Percentiles rank a stretch among this genome's conserved stretches.
Evolutionary conservation across 768 basidiomycete species (phyloP).

Genomic region (Coprinopsis strossmayeri): DNA sequence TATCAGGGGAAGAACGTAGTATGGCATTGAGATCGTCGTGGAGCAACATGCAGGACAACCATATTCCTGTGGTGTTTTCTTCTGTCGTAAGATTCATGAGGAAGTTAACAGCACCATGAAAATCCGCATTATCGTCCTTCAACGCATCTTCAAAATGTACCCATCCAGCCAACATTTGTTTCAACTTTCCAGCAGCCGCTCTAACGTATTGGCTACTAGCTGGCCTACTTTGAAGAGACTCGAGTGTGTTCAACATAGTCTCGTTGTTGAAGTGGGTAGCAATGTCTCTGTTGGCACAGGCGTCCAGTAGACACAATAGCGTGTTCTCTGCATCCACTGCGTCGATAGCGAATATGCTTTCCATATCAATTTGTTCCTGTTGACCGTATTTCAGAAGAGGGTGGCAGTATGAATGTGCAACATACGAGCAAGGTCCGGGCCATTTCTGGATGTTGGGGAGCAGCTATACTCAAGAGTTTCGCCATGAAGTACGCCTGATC

Average conservation of each 20-base stretch:
- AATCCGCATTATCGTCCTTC: conserved; percentile 45
- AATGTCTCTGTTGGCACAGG: conserved; percentile 58
- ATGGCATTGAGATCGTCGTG: conserved; percentile 36
- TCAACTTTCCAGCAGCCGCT: conserved; percentile 40
- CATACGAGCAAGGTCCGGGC: conserved; percentile 36
- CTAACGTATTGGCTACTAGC: conserved; percentile 34
- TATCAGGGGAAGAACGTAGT: neutral
- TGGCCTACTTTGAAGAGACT: conserved; percentile 29
- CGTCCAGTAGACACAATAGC: conserved; percentile 52
- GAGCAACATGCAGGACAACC: conserved; percentile 64
- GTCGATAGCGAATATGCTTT: conserved; percentile 45
- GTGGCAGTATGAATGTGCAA: neutral
- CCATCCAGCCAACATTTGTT: conserved; percentile 52
- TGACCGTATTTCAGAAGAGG: neutral
- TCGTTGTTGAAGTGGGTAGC: conserved; percentile 40
- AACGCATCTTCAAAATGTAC: conserved; percentile 54
- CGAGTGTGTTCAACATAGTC: conserved; percentile 36
- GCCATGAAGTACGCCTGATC: conserved; percentile 57
- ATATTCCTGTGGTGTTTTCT: conserved; percentile 66
- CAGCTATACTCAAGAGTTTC: conserved; percentile 54
- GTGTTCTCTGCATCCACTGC: conserved; percentile 46
- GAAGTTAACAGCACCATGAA: conserved; percentile 38
- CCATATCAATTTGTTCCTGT: conserved; percentile 55
- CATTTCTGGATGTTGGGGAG: conserved; percentile 61
- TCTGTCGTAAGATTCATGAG: conserved; percentile 57